Evolutionary conservation across 2,329 filamentous ascomycete genomes (phyloP).

Genomic region (Neofusicoccum sp.): DNA sequence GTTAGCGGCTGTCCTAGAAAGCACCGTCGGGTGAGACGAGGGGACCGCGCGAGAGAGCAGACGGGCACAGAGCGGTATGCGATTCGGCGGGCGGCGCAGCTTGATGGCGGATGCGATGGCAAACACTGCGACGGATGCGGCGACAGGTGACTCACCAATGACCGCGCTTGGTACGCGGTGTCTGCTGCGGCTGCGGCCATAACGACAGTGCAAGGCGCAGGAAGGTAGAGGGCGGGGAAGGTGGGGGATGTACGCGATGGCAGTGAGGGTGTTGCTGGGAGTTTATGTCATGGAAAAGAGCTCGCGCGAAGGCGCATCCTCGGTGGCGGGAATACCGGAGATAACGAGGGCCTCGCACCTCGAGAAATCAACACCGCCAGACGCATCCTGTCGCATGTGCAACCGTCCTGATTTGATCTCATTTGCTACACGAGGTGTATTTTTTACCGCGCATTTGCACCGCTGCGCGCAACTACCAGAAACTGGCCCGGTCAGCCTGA

Average conservation of each 20-base stretch:
- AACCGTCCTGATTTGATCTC: neutral
- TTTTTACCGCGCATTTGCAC: constrained; percentile 10
- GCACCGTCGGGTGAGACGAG: neutral
- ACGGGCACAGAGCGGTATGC: neutral
- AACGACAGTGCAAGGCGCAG: neutral
- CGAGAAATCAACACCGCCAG: neutral
- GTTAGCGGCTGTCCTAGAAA: neutral
- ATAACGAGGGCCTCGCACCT: neutral
- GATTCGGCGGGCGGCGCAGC: neutral
- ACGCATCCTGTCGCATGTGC: neutral
- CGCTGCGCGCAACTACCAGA: constrained; percentile 8
- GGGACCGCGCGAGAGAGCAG: neutral
- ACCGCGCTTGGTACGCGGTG: constrained; percentile 40
- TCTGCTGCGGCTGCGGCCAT: constrained; percentile 32
- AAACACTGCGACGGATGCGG: neutral
- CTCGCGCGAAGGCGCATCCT: constrained; percentile 7
- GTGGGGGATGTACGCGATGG: neutral
- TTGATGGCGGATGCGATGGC: constrained; percentile 2
- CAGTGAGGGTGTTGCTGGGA: constrained; percentile 5
- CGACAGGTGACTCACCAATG: constrained; percentile 34
- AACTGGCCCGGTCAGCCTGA: constrained; percentile 15
- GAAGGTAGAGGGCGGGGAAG: neutral
- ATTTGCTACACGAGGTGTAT: neutral
- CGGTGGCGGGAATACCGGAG: constrained; percentile 7
- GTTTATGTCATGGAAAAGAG: constrained; percentile 19